These are phyloP conservation scores for Dactylorhiza incarnata DNA, from an alignment of 106 monocot species.

Conservation along the genomic window DNA sequence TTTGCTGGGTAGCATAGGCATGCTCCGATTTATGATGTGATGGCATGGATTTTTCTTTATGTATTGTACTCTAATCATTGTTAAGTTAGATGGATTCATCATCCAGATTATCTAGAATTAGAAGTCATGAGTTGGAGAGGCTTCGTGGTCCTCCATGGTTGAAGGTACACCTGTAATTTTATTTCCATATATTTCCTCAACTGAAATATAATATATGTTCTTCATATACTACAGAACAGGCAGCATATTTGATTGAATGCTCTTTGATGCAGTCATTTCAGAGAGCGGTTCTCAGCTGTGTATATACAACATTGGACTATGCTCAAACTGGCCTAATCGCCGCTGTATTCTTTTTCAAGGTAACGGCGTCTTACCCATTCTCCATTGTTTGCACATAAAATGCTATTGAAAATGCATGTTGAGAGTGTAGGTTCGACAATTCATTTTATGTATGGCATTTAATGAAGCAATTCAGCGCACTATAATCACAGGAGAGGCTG, in stretches of 20 bases:
- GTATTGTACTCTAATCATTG: conserved; percentile 11
- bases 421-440: background rate
- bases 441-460: background rate
- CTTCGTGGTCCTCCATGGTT: conserved; percentile 94
- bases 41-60: background rate
- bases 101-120: conserved; percentile 83
- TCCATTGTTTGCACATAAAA: background rate
- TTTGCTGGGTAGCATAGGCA: background rate
- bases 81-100: conserved; percentile 92
- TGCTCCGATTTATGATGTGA: background rate
- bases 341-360: conserved; percentile 99
- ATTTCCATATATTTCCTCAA: background rate
- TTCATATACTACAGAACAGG: background rate
- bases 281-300: conserved; percentile 56
- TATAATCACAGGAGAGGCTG: background rate
- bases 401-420: background rate
- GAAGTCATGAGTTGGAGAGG: conserved; percentile 74
- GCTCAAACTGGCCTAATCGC: conserved; percentile 96
- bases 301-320: conserved; percentile 84
- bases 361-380: conserved; percentile 14
- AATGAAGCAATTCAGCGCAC: background rate
- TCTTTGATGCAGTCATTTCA: conserved; percentile 53
- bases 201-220: background rate
- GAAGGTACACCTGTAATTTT: conserved; percentile 42
- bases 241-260: conserved; percentile 1